These are phyloP conservation scores for Mortierella sp. DNA, from an alignment of 371 early-diverging fungal genomes.

Conservation along the genomic window DNA sequence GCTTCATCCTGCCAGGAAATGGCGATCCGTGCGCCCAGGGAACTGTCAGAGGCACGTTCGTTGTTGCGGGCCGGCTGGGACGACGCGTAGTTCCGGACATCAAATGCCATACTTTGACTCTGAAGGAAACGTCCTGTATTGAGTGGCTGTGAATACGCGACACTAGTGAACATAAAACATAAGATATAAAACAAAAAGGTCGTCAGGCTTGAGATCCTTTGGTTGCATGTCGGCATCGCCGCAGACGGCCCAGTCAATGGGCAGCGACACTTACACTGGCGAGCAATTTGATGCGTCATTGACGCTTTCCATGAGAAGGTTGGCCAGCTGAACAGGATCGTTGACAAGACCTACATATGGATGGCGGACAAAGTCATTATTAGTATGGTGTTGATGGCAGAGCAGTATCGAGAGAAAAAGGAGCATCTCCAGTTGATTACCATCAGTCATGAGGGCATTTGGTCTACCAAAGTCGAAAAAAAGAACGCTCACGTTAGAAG, in stretches of 20 bases:
- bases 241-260: neutral
- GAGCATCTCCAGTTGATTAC: neutral
- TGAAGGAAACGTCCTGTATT: slow-evolving; percentile 38
- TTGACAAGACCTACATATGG: slow-evolving; percentile 58
- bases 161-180: slow-evolving; percentile 16
- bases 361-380: neutral
- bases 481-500: neutral
- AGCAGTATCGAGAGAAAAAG: neutral
- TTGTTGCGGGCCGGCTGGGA: slow-evolving; percentile 55
- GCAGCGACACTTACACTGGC: slow-evolving; percentile 22
- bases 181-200: neutral
- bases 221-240: neutral
- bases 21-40: slow-evolving; percentile 45
- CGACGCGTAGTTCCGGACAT: slow-evolving; percentile 38
- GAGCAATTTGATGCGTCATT: slow-evolving; percentile 38
- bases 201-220: no score
- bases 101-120: slow-evolving; percentile 39
- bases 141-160: slow-evolving; percentile 53
- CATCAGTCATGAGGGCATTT: slow-evolving; percentile 34
- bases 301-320: slow-evolving; percentile 60
- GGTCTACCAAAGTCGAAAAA: slow-evolving; percentile 18
- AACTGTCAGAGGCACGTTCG: slow-evolving; percentile 51
- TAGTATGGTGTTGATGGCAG: neutral
- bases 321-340: slow-evolving; percentile 65
- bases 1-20: slow-evolving; percentile 56